Evolutionary conservation across 1,284 basidiomycete genomes (phyloP).

Genomic region (Puccinia hordei): DNA sequence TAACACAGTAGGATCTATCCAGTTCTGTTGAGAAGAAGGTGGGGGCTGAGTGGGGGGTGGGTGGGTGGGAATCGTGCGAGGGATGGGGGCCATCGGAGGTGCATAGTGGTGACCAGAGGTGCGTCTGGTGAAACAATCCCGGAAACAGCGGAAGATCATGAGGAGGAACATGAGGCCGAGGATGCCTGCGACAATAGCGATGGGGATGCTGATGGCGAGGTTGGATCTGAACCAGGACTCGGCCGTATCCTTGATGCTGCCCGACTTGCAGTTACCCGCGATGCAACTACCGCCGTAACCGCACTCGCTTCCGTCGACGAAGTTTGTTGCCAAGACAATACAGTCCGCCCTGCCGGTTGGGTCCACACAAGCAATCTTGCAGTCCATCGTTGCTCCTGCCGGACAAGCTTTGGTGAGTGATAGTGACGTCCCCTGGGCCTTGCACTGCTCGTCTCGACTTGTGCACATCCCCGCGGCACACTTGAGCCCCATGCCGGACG

Average conservation of each 20-base stretch:
- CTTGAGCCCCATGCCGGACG: slow-evolving; percentile 64
- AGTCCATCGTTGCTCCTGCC: slow-evolving; percentile 52
- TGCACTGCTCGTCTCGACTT: slow-evolving; percentile 75
- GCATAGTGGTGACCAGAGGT: neutral
- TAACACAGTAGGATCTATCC: slow-evolving; percentile 41
- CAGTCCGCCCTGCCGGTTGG: slow-evolving; percentile 41
- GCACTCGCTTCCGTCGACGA: slow-evolving; percentile 60
- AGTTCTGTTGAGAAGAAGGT: neutral
- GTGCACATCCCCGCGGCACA: slow-evolving; percentile 85
- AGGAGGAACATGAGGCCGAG: slow-evolving; percentile 36
- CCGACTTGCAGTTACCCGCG: slow-evolving; percentile 69
- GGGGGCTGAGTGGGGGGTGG: slow-evolving; percentile 9
- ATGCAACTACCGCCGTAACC: slow-evolving; percentile 67
- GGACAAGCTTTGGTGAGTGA: slow-evolving; percentile 70
- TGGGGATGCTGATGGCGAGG: slow-evolving; percentile 56
- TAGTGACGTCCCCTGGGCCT: slow-evolving; percentile 71
- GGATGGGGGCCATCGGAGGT: neutral
- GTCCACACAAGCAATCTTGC: slow-evolving; percentile 45
- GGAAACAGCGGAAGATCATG: slow-evolving; percentile 15
- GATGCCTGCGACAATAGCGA: slow-evolving; percentile 53
- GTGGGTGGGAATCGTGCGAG: neutral
- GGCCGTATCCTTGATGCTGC: slow-evolving; percentile 68
- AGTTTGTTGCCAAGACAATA: slow-evolving; percentile 23
- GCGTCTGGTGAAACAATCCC: neutral
- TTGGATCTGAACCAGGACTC: slow-evolving; percentile 63